Conservation (phyloP, 176 grass and related monocot genomes). For the Saccharum officinarum region DNA sequence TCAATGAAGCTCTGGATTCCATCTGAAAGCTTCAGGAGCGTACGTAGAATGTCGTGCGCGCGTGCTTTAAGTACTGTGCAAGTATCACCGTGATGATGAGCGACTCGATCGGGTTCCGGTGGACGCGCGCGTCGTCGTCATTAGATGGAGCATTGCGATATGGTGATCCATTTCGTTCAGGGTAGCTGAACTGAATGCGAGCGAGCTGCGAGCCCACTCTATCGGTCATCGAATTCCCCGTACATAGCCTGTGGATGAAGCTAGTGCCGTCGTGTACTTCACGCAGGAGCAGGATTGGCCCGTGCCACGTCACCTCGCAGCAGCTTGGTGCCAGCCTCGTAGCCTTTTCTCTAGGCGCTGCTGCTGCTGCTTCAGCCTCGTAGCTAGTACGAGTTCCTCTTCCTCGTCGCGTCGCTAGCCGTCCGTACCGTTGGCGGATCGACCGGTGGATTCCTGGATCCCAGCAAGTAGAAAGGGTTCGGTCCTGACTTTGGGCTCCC, state of each 20-base stretch:
- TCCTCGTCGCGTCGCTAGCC: too few relatives aligned
- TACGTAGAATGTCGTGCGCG: neutral
- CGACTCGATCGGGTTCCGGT: too few relatives aligned
- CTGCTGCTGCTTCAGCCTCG: too few relatives aligned
- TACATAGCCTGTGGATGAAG: neutral
- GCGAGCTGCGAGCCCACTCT: too few relatives aligned
- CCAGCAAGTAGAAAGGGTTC: too few relatives aligned
- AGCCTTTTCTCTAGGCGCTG: too few relatives aligned
- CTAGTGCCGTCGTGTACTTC: neutral
- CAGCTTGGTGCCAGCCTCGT: too few relatives aligned
- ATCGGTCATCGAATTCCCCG: neutral
- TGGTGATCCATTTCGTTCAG: neutral
- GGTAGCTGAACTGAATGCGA: neutral
- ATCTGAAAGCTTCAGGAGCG: neutral
- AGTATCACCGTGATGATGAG: neutral
- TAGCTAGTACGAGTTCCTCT: too few relatives aligned
- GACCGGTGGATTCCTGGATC: too few relatives aligned
- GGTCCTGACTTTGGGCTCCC: too few relatives aligned
- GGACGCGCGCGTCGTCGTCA: neutral
- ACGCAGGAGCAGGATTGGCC: neutral
- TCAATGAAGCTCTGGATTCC: neutral
- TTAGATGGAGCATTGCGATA: neutral
- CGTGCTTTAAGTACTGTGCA: neutral
- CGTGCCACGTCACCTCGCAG: neutral
- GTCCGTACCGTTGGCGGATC: too few relatives aligned